Conservation (phyloP, 2,329 filamentous ascomycete species). For the Apiospora rasikravindrae region DNA sequence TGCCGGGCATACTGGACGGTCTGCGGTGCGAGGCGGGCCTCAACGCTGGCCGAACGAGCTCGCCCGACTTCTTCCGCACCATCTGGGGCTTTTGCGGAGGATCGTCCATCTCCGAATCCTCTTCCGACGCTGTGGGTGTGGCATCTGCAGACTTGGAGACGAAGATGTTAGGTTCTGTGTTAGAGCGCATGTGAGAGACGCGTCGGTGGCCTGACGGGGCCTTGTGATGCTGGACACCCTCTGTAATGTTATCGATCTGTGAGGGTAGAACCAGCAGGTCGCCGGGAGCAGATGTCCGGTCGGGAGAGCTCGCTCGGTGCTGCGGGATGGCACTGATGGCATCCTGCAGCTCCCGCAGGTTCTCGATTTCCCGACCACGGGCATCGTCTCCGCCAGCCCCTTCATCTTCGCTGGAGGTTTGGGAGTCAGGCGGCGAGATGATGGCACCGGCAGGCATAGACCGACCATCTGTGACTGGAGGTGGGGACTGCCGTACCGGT, state of each 20-base stretch:
- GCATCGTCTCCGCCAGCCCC: slow-evolving; percentile 49
- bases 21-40: slow-evolving; percentile 79
- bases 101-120: slow-evolving; percentile 65
- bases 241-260: slow-evolving; percentile 39
- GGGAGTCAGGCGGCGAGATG: slow-evolving; percentile 88
- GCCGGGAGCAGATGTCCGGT: slow-evolving; percentile 41
- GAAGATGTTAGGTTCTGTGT: slow-evolving; percentile 59
- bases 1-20: slow-evolving; percentile 96
- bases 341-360: slow-evolving; percentile 74
- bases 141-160: slow-evolving; percentile 53
- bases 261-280: slow-evolving; percentile 44
- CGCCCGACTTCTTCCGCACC: slow-evolving; percentile 97
- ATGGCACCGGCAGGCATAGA: slow-evolving; percentile 83
- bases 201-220: slow-evolving; percentile 52
- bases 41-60: slow-evolving; percentile 91
- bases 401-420: slow-evolving; percentile 77
- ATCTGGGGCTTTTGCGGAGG: slow-evolving; percentile 78
- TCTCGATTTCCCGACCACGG: slow-evolving; percentile 55
- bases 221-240: slow-evolving; percentile 52
- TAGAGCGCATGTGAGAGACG: slow-evolving; percentile 57
- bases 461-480: slow-evolving; percentile 74
- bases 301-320: slow-evolving; percentile 63
- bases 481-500: slow-evolving; percentile 81
- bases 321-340: slow-evolving; percentile 82
- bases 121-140: slow-evolving; percentile 61